phyloP scores from a whole-genome alignment of 2,329 filamentous ascomycete species.

The Fusarium sp. region DNA sequence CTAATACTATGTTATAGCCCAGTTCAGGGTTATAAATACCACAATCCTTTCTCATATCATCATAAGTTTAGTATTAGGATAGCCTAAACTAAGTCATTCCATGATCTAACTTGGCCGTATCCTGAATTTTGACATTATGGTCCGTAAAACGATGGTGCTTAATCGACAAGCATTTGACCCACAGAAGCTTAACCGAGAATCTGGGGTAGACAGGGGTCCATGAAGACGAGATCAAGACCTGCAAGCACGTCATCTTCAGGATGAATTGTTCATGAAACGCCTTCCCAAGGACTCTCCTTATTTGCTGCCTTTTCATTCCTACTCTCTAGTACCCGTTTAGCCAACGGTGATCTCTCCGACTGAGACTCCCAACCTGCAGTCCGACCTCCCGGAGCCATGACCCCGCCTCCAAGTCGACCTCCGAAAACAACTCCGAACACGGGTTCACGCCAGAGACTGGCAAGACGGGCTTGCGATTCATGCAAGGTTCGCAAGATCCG shows the following conservation, averaged over 20 bases:
- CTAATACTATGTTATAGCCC: too few relatives aligned
- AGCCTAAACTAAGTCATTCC: too few relatives aligned
- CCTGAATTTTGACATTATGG: too few relatives aligned
- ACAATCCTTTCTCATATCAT: too few relatives aligned
- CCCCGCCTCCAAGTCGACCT: conserved; percentile 33
- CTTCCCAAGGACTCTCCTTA: conserved; percentile 8
- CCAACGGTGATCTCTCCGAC: conserved; percentile 3
- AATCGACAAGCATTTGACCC: conserved; percentile 3
- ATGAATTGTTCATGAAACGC: conserved; percentile 7
- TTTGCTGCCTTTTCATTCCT: conserved; percentile 18
- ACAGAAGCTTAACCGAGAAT: conserved; percentile 19
- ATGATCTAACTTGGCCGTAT: too few relatives aligned
- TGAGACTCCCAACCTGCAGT: neutral
- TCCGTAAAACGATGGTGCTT: too few relatives aligned
- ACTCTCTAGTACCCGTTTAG: neutral
- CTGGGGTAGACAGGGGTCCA: conserved; percentile 35
- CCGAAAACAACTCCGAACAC: conserved; percentile 38
- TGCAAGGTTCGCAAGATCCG: conserved; percentile 69
- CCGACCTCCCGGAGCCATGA: conserved; percentile 22
- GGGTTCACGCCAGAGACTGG: conserved; percentile 40
- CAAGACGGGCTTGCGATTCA: conserved; percentile 62
- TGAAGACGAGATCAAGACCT: conserved; percentile 39
- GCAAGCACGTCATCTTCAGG: conserved; percentile 42
- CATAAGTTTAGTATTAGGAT: too few relatives aligned
- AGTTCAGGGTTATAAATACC: too few relatives aligned